These are phyloP conservation scores for Isochrysis galbana DNA, from an alignment of 78 protist genomes.

Conservation along the genomic window DNA sequence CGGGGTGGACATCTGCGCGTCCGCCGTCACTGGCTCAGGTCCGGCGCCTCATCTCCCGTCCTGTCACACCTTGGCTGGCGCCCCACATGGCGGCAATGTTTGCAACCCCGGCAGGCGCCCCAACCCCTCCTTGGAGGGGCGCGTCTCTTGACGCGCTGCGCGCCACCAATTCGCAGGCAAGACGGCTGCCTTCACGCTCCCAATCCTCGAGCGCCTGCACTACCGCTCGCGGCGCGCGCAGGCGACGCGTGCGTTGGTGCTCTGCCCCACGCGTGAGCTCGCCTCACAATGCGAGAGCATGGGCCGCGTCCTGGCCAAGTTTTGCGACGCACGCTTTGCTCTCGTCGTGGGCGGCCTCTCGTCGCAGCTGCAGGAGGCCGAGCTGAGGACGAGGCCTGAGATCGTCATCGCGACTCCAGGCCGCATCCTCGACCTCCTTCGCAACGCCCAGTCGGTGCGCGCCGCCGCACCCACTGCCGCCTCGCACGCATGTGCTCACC, in stretches of 20 bases:
- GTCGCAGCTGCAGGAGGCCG: constrained; percentile 56
- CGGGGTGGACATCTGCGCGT: constrained; percentile 58
- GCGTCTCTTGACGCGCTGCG: no score
- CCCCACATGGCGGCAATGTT: no score
- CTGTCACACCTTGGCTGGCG: no score
- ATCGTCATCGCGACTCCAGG: constrained; percentile 97
- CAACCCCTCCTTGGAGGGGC: no score
- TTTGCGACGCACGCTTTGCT: constrained; percentile 60
- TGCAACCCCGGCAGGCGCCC: no score
- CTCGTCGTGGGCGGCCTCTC: not conserved
- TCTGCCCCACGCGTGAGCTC: constrained; percentile 80
- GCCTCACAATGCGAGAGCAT: not conserved
- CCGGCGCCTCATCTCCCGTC: no score
- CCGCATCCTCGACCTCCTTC: constrained; percentile 58
- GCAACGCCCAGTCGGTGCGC: constrained; percentile 6
- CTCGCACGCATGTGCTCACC: no score
- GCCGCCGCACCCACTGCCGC: no score
- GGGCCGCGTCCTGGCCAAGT: constrained; percentile 42
- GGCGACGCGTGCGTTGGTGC: constrained; percentile 69
- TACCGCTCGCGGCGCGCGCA: not conserved
- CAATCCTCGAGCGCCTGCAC: constrained; percentile 72
- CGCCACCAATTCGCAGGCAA: no score
- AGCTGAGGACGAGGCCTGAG: constrained; percentile 62
- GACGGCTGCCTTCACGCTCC: constrained; percentile 95
- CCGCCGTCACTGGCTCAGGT: constrained; percentile 78